phyloP scores from a whole-genome alignment of 176 grass and related monocot genomes.

The Areca catechu region DNA sequence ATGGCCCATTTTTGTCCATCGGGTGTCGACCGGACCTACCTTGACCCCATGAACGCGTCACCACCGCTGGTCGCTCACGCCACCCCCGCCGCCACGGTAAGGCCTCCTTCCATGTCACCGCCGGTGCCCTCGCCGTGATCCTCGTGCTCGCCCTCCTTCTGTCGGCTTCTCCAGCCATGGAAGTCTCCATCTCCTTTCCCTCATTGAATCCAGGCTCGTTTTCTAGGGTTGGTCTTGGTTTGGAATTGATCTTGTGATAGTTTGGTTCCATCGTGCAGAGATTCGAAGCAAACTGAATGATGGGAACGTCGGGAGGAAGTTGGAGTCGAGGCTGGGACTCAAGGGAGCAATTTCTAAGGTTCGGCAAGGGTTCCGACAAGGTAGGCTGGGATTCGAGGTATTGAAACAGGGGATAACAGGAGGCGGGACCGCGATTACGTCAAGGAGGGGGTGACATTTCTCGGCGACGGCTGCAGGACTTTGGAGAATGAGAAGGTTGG shows the following conservation, averaged over 20 bases:
- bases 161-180: constrained; percentile 36
- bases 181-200: neutral
- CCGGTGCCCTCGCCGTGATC: constrained; percentile 19
- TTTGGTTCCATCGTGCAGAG: constrained; percentile 18
- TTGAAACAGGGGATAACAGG: constrained; percentile 68
- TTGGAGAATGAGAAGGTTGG: constrained; percentile 2
- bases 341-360: constrained; percentile 38
- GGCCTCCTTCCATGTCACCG: constrained; percentile 33
- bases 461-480: neutral
- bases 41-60: neutral
- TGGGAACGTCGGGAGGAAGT: constrained; percentile 24
- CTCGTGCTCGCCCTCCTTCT: constrained; percentile 33
- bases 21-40: constrained; percentile 15
- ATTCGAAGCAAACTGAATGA: constrained; percentile 29
- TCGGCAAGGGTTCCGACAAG: constrained; percentile 49
- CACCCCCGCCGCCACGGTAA: constrained; percentile 50
- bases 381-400: constrained; percentile 67
- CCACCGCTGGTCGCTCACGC: constrained; percentile 30
- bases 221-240: neutral
- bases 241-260: no score
- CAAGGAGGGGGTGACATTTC: constrained; percentile 15
- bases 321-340: neutral
- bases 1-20: constrained; percentile 91
- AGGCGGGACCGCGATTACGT: constrained; percentile 56
- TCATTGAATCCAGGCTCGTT: constrained; percentile 8